Base-by-base conservation (phyloP, 768 basidiomycete genomes). In the Boletus tomentosulus region DNA sequence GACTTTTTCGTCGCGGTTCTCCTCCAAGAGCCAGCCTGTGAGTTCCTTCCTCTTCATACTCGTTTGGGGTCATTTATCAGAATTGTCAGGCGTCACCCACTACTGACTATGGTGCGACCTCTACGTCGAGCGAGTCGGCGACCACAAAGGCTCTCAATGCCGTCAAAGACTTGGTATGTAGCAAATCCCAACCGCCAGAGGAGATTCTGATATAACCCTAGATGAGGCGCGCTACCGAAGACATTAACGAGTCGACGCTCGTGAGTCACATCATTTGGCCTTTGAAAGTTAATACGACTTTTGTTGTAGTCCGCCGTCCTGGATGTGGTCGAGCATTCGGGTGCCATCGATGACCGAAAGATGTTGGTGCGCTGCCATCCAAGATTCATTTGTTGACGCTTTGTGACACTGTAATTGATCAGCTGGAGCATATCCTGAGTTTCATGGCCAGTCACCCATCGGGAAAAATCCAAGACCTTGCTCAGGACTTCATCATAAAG, bases 321-420 rank as follows among this genome's bases (percentile, higher is more conserved):
- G n/a, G 87, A 92, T 62, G 67, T 74, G 2, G 62, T 90, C 39
- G 73, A 74, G 34, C 78, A 91, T 63, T 71, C 73, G 11, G 82
- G 83, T 47, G 74, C 80, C 8, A 72, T 91, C 22, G 87, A 93
- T 69, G 90, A 93, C 62, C 78, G 90, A 49, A 87, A 89, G 68
- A 76, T 89, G 67, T 70, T 86, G 44, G 90, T 89, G 49, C 49
- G 85, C 73, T n/a, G 15, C 5, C 44, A 44, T 12, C 27, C 22
- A 25, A 31, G 12, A 45, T 43, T 25, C 12, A 3, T 39, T 10
- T 16, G 11, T 46, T 4, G 3, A 33, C 13, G 4, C 7, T 8
- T 6, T 4, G 9, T 56, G 10, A 61, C 41, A 4, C 33, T 46
- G 5, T 5, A 27, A n/a, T 4, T 41, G 10, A 30, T 28, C 19